These are phyloP conservation scores for Entomortierella lignicola DNA, from an alignment of 192 early-diverging fungal genomes.

Conservation along the genomic window DNA sequence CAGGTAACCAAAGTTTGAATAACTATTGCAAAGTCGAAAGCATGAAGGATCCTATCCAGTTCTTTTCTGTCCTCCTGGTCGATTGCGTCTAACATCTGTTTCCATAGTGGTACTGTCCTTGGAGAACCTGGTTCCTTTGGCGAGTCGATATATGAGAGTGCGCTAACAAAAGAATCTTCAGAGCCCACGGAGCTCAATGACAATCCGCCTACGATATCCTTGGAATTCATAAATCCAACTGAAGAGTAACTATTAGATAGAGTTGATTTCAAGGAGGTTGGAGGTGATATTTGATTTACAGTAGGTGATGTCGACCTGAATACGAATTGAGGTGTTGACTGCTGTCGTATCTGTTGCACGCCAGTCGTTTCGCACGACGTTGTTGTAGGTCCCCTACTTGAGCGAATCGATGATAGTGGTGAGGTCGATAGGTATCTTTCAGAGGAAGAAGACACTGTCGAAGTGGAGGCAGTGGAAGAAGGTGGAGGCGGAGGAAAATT, in stretches of 20 bases:
- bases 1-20: conserved; percentile 47
- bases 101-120: conserved; percentile 34
- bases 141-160: conserved; percentile 46
- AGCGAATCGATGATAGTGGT: neutral
- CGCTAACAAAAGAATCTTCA: conserved; percentile 45
- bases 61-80: conserved; percentile 43
- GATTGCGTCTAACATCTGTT: conserved; percentile 44
- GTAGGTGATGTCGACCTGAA: conserved; percentile 18
- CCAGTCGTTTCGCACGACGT: neutral
- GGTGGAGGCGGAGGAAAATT: conserved; percentile 10
- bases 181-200: conserved; percentile 34
- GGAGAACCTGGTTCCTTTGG: conserved; percentile 47
- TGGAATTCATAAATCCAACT: conserved; percentile 12
- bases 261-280: neutral
- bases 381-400: conserved; percentile 5
- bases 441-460: neutral
- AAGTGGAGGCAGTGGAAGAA: conserved; percentile 1
- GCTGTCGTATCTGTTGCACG: conserved; percentile 28
- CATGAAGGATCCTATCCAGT: conserved; percentile 33
- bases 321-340: conserved; percentile 31
- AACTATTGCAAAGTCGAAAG: conserved; percentile 53
- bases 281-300: neutral
- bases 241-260: neutral
- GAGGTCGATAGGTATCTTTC: neutral
- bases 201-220: conserved; percentile 9